A percentile compares a stretch with the other conserved stretches of the same genome.
phyloP scores from a whole-genome alignment of 148 eudicot genomes.

The Camellia japonica region DNA sequence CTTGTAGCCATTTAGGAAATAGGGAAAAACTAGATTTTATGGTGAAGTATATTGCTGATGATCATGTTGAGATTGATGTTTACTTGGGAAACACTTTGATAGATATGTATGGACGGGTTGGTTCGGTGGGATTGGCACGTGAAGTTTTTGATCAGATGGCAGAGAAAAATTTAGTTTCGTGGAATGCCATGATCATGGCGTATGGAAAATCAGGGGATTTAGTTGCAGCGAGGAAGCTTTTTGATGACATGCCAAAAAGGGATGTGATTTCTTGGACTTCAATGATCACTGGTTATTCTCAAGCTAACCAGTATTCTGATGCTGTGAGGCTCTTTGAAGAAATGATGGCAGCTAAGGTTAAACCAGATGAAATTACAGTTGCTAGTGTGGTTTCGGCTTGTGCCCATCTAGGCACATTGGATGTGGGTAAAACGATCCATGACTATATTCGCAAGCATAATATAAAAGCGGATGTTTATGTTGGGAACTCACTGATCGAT shows the following conservation, averaged over 20 bases:
- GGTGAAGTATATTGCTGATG: slow-evolving; percentile 47
- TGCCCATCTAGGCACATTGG: slow-evolving; percentile 57
- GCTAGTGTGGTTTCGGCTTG: slow-evolving; percentile 70
- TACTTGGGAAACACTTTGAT: slow-evolving; percentile 74
- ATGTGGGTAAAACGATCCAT: slow-evolving; percentile 56
- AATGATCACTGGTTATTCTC: slow-evolving; percentile 61
- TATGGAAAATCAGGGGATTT: slow-evolving; percentile 55
- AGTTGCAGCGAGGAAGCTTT: slow-evolving; percentile 43
- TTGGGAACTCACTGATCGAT: slow-evolving; percentile 63
- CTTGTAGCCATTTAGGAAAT: slow-evolving; percentile 57
- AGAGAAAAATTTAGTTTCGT: slow-evolving; percentile 57
- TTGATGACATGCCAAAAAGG: slow-evolving; percentile 63
- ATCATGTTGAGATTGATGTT: slow-evolving; percentile 50
- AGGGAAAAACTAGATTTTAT: slow-evolving; percentile 40
- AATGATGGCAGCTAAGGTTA: slow-evolving; percentile 57
- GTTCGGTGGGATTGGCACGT: slow-evolving; percentile 43
- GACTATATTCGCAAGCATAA: slow-evolving; percentile 36
- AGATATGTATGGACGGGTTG: slow-evolving; percentile 58
- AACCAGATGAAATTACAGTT: slow-evolving; percentile 55
- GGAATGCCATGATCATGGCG: slow-evolving; percentile 68
- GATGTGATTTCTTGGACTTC: slow-evolving; percentile 80
- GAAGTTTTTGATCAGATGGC: slow-evolving; percentile 55
- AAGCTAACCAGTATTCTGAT: slow-evolving; percentile 40
- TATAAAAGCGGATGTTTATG: slow-evolving; percentile 51
- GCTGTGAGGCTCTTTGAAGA: slow-evolving; percentile 52